Conservation (phyloP, 306 rosid genomes). For the Senna siamea region DNA sequence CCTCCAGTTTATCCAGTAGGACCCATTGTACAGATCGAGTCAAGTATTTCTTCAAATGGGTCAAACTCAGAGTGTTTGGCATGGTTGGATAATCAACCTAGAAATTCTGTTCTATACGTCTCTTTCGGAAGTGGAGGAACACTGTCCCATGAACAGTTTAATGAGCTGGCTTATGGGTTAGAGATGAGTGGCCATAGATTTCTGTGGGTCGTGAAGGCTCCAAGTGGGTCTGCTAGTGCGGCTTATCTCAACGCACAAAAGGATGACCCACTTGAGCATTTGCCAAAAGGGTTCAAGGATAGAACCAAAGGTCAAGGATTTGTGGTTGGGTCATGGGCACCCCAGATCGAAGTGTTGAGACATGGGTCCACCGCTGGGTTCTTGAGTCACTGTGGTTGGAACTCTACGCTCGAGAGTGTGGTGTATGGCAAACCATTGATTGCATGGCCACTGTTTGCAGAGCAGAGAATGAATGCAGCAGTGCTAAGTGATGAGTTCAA, state of each 20-base stretch:
- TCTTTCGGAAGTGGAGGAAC: background rate
- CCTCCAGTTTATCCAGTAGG: constrained; percentile 27
- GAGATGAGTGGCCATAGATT: background rate
- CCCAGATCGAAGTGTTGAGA: background rate
- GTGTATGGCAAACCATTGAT: constrained; percentile 13
- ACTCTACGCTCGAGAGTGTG: background rate
- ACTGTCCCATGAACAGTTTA: background rate
- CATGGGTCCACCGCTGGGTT: background rate
- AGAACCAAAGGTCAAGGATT: background rate
- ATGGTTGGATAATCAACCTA: background rate
- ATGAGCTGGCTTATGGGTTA: background rate
- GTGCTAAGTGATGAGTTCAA: background rate
- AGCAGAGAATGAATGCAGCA: background rate
- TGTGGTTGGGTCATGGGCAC: background rate
- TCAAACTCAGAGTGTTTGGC: background rate
- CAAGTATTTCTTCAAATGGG: background rate
- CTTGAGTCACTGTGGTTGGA: constrained; percentile 2
- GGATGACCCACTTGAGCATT: background rate
- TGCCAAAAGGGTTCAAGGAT: background rate
- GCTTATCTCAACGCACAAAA: background rate
- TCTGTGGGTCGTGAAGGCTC: background rate
- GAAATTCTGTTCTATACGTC: background rate
- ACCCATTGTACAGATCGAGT: constrained; percentile 11
- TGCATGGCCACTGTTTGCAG: constrained; percentile 21
- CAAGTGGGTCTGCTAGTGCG: background rate